A percentile compares a stretch with the other conserved stretches of the same genome.
phyloP scores from a whole-genome alignment of 257 asterid species.

The Osmanthus fragrans region DNA sequence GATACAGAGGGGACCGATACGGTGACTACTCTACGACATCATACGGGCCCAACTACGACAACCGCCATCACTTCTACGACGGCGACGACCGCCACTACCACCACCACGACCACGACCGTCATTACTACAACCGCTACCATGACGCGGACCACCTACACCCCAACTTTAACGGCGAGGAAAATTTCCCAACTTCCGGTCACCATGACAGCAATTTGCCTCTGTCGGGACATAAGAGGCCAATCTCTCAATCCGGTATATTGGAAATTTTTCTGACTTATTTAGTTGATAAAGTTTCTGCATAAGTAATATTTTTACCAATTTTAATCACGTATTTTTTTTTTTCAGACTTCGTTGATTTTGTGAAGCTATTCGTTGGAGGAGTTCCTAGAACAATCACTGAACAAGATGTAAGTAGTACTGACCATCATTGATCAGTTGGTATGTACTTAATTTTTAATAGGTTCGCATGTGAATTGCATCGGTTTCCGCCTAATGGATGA shows the following conservation, averaged over 20 bases:
- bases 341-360: slow-evolving; percentile 49
- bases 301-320: background rate
- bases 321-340: slow-evolving; percentile 1
- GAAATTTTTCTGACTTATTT: background rate
- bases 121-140: background rate
- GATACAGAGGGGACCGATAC: slow-evolving; percentile 31
- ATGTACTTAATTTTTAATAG: background rate
- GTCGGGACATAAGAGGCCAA: slow-evolving; percentile 44
- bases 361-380: slow-evolving; percentile 73
- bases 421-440: background rate
- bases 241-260: slow-evolving; percentile 36
- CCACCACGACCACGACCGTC: slow-evolving; percentile 26
- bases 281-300: background rate
- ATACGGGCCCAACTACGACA: slow-evolving; percentile 33
- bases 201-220: slow-evolving; percentile 29
- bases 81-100: slow-evolving; percentile 14
- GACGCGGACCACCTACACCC: slow-evolving; percentile 1
- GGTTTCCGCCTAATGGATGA: background rate
- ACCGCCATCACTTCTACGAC: slow-evolving; percentile 20
- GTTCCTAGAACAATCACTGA: slow-evolving; percentile 63
- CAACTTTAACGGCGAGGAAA: slow-evolving; percentile 33
- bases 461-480: background rate
- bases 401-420: slow-evolving; percentile 56
- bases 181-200: slow-evolving; percentile 24
- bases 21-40: slow-evolving; percentile 35